Base-by-base conservation (phyloP, 164 flowering plant species). In the Platanus orientalis region DNA sequence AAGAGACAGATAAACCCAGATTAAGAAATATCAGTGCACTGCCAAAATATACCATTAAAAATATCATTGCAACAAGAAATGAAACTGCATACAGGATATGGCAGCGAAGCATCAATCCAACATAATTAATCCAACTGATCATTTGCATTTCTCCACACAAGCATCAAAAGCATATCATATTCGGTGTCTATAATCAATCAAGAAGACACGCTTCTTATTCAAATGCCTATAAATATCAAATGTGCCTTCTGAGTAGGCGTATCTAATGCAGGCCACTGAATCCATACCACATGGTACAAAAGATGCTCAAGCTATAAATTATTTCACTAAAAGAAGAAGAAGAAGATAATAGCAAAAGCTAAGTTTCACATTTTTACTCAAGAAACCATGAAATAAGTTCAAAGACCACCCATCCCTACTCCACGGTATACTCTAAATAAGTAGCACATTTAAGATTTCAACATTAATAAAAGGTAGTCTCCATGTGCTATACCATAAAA, bases 381-480 rank as follows among this genome's bases (percentile, higher is more conserved):
- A 55, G 39, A 24, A 48, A 58, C 55, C 65, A 24, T 34, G 24
- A 62, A 45, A 7, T 45, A 14, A 27, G 10, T 20, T 58, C 39
- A 49, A 26, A 54, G 20, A 17, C 54, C 45, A 44, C 47, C 52
- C 60, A 39, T 42, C n/a, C n/a, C 27, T 17, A 20, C 39, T 58
- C 50, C 24, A 27, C 23, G 24, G 25, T 32, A 45, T 16, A 58
- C 32, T 63, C 67, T 50, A 48, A 45, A 51, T 12, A 45, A 20
- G 26, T 50, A 30, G 50, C 53, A 51, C 20, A 28, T 54, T 28
- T 27, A 25, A 39, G 61, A 57, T 63, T 59, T 49, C 11, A 24
- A 61, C 55, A 67, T 64, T 69, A 57, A 47, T 23, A 34, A 45
- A 26, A 63, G 17, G 13, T 34, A 20, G 17, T 52, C 57, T 34